A percentile compares a stretch with the other conserved stretches of the same genome.
Conservation (phyloP, 2,329 filamentous ascomycete genomes). For the Alternaria atra region DNA sequence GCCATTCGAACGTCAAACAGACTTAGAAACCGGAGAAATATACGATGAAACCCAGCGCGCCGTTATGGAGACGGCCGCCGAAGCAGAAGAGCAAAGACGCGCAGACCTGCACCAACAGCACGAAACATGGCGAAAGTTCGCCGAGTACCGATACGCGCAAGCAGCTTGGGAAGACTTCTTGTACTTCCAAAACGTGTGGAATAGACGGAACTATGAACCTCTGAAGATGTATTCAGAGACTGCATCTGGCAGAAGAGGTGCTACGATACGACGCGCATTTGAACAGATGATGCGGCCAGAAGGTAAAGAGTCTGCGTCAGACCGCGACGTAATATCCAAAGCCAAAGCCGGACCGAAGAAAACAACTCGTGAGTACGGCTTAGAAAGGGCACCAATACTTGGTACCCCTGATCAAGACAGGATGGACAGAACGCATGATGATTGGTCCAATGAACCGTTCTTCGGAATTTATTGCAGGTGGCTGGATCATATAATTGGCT, state of each 20-base stretch:
- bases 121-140: not conserved
- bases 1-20: not conserved
- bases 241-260: not conserved
- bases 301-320: too few relatives aligned
- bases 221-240: not conserved
- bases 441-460: not conserved
- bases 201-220: not conserved
- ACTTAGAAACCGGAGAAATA: not conserved
- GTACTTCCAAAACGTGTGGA: constrained; percentile 9
- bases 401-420: too few relatives aligned
- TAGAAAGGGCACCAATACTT: too few relatives aligned
- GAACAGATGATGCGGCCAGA: too few relatives aligned
- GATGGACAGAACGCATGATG: too few relatives aligned
- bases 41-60: not conserved
- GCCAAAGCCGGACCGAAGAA: too few relatives aligned
- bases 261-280: too few relatives aligned
- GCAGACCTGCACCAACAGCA: too few relatives aligned
- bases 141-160: not conserved
- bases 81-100: too few relatives aligned
- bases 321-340: too few relatives aligned
- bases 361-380: too few relatives aligned
- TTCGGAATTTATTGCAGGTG: not conserved
- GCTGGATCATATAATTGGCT: not conserved
- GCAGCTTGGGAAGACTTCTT: constrained; percentile 7
- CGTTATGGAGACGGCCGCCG: not conserved